phyloP scores from a whole-genome alignment of 164 flowering plant genomes.

The Euptelea pleiosperma region DNA sequence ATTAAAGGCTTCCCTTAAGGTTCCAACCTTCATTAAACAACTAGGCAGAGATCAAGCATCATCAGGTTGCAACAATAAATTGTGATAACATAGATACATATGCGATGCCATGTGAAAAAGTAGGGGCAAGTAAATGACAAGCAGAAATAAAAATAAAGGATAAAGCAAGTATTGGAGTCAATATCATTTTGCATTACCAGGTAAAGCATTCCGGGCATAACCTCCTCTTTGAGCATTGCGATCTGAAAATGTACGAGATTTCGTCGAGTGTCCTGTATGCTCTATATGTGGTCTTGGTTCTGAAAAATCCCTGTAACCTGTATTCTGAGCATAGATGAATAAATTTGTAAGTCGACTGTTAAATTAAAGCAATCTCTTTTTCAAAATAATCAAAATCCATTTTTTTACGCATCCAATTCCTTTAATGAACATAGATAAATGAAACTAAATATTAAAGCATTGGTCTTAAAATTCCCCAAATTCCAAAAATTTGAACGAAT shows the following conservation, averaged over 20 bases:
- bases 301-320: conserved; percentile 28
- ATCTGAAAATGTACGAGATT: conserved; percentile 31
- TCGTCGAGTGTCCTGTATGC: conserved; percentile 22
- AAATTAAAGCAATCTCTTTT: background rate
- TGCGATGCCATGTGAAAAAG: too few relatives aligned
- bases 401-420: too few relatives aligned
- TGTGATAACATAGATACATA: too few relatives aligned
- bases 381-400: background rate
- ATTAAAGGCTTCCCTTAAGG: too few relatives aligned
- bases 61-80: too few relatives aligned
- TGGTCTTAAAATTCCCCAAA: too few relatives aligned
- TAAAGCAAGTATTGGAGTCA: background rate
- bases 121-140: conserved; percentile 6
- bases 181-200: conserved; percentile 39
- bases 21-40: too few relatives aligned
- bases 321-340: conserved; percentile 34
- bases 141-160: background rate
- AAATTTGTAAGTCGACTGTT: background rate
- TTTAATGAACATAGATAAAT: too few relatives aligned
- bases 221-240: conserved; percentile 55
- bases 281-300: conserved; percentile 43
- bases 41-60: too few relatives aligned
- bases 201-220: conserved; percentile 36
- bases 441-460: too few relatives aligned
- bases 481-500: too few relatives aligned